Base-by-base conservation (phyloP, 2,329 filamentous ascomycete genomes). In the Elsinoe perseae region DNA sequence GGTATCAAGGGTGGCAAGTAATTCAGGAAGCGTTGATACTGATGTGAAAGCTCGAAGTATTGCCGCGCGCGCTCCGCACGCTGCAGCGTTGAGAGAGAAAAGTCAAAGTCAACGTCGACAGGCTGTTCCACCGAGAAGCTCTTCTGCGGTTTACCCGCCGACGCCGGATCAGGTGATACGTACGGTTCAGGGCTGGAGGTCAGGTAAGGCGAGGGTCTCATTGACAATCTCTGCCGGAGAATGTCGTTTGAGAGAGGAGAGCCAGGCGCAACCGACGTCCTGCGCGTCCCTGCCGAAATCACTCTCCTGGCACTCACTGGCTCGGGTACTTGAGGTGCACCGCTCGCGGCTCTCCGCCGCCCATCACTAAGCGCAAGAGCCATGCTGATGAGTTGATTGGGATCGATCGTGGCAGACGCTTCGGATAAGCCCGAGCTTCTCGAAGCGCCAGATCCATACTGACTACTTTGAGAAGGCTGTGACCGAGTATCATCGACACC, bases 321-420 rank as follows among this genome's bases (percentile, higher is more conserved):
- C 5, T 50, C 5, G 9, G 54, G 30, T 4, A 79, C 66, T 67
- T 81, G 56, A 65, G 81, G 62, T 70, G 78, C 69, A 68, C 83
- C 70, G 75, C 80, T 69, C 73, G 82, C 59, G 76, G 87, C 71
- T 78, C 78, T 66, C 36, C 82, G 82, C 61, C 83, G 82, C 65
- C 85, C 88, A 70, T 96, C 89, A 73, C 87, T 95, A 50, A 97
- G 72, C 61, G 86, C 93, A 63, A 97, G 73, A 1, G 92, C 92
- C 80, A 97, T 87, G 65, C 90, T 90, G 40, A 97, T 89, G 61
- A 97, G 95, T 69, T 95, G 88, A 3, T 86, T 82, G 6, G 91
- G 86, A 65, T 96, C 91, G 58, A 86, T 56, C 8, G 25, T 23
- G 23, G 53, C 32, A 10, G 53, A 48, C 4, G 25, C 53, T 14